A percentile compares a stretch with the other conserved stretches of the same genome.
These are phyloP conservation scores for Sedum album DNA, from an alignment of 164 flowering plant species.

Conservation along the genomic window DNA sequence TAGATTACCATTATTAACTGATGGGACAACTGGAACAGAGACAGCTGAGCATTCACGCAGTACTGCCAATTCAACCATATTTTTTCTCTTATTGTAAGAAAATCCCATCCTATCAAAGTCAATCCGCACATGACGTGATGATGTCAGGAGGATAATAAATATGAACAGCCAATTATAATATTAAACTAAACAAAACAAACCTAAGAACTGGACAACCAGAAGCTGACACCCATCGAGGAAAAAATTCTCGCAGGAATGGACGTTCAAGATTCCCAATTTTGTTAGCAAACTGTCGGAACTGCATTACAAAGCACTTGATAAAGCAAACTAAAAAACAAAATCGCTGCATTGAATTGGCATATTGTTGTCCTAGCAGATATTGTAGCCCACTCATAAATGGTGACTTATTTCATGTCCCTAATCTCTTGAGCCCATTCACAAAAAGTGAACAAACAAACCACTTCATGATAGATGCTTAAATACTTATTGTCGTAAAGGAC, in stretches of 20 bases:
- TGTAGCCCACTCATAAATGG: not conserved
- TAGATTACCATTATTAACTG: slow-evolving; percentile 33
- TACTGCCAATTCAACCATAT: slow-evolving; percentile 80
- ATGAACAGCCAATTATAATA: not conserved
- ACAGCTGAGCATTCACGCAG: slow-evolving; percentile 69
- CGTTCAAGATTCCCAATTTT: slow-evolving; percentile 98
- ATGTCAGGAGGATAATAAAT: not conserved
- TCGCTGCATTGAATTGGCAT: not conserved
- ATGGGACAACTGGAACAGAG: slow-evolving; percentile 24
- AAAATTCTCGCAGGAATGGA: slow-evolving; percentile 94
- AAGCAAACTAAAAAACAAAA: not conserved
- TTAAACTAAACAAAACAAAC: slow-evolving; percentile 26
- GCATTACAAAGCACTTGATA: slow-evolving; percentile 20
- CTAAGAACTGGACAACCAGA: slow-evolving; percentile 88
- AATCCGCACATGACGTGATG: slow-evolving; percentile 3
- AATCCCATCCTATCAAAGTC: slow-evolving; percentile 62
- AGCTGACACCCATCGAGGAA: slow-evolving; percentile 90
- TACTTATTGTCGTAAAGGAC: not conserved
- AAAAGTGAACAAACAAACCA: not conserved
- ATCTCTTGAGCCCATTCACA: not conserved
- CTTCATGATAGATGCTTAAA: not conserved
- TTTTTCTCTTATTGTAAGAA: slow-evolving; percentile 87
- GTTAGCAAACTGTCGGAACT: slow-evolving; percentile 92
- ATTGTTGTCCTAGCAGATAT: not conserved
- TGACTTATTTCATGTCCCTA: not conserved